Conservation (phyloP, 1,139 yeast species). For the Pichia terricola region DNA sequence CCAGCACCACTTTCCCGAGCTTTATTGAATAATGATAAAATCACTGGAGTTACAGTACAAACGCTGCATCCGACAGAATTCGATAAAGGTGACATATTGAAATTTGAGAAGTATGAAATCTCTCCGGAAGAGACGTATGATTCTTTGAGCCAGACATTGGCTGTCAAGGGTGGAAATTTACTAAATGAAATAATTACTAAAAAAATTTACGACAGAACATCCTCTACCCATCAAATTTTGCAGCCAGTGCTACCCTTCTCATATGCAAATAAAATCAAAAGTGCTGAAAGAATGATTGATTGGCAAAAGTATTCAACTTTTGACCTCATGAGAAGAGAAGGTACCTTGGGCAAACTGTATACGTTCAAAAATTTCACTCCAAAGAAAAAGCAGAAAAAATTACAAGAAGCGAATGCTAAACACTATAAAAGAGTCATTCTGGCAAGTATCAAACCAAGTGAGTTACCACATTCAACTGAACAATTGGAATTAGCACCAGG, state of each 20-base stretch:
- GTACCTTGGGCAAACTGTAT: conserved; percentile 53
- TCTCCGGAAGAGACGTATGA: conserved; percentile 32
- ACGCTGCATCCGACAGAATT: conserved; percentile 81
- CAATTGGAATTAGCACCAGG: conserved; percentile 1
- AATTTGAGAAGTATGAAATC: conserved; percentile 37
- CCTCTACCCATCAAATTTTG: conserved; percentile 13
- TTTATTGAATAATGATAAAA: conserved; percentile 48
- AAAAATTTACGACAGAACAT: conserved; percentile 25
- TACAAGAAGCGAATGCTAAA: too few species aligned
- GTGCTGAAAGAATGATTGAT: conserved; percentile 32
- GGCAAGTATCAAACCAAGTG: conserved; percentile 11
- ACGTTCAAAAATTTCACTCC: conserved; percentile 31
- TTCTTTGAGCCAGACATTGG: conserved; percentile 40
- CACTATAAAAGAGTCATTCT: conserved; percentile 47
- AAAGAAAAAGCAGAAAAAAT: conserved; percentile 7
- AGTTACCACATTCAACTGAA: background rate
- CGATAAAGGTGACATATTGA: conserved; percentile 66
- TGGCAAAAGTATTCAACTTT: conserved; percentile 36
- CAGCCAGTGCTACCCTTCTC: conserved; percentile 31
- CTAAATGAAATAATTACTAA: conserved; percentile 37
- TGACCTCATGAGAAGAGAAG: conserved; percentile 35
- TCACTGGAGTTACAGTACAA: conserved; percentile 83
- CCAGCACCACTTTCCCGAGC: conserved; percentile 87
- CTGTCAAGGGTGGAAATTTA: conserved; percentile 49
- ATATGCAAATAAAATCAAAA: conserved; percentile 47